Conservation (phyloP, 1,284 basidiomycete species). For the Neonothopanus nambi region DNA sequence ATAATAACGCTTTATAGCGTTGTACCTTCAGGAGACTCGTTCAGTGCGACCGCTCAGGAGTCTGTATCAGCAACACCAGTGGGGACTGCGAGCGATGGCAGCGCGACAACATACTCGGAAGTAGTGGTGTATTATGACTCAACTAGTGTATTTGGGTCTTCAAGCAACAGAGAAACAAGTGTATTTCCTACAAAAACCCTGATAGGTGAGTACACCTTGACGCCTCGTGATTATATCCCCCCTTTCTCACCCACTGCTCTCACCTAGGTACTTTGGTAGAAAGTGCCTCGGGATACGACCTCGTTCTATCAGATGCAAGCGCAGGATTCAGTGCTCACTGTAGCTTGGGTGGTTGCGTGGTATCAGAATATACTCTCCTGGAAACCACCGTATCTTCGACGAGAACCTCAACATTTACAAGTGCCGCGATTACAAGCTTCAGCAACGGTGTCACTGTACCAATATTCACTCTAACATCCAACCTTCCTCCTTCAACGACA, state of each 20-base stretch:
- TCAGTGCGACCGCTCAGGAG: background rate
- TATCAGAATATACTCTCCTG: background rate
- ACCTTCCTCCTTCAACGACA: background rate
- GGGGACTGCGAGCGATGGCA: conserved; percentile 7
- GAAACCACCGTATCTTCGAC: background rate
- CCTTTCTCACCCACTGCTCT: background rate
- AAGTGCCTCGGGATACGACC: conserved; percentile 11
- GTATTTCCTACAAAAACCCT: background rate
- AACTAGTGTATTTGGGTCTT: background rate
- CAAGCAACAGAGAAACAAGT: background rate
- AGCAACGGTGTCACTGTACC: background rate
- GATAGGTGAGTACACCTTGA: conserved; percentile 3
- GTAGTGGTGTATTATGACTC: conserved; percentile 1
- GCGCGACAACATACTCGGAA: conserved; percentile 8
- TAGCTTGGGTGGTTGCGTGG: background rate
- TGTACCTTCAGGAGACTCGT: background rate
- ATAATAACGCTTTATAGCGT: background rate
- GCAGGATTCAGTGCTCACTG: background rate
- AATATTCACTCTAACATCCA: background rate
- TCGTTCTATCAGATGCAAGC: background rate
- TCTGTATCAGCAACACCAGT: background rate
- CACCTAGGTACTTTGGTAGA: conserved; percentile 4
- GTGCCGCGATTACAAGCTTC: background rate
- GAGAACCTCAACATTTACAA: background rate
- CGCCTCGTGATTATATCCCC: background rate